Evolutionary conservation across 352 stramenopile genomes (phyloP).

Genomic region (Globisporangium rhizosaccharum): DNA sequence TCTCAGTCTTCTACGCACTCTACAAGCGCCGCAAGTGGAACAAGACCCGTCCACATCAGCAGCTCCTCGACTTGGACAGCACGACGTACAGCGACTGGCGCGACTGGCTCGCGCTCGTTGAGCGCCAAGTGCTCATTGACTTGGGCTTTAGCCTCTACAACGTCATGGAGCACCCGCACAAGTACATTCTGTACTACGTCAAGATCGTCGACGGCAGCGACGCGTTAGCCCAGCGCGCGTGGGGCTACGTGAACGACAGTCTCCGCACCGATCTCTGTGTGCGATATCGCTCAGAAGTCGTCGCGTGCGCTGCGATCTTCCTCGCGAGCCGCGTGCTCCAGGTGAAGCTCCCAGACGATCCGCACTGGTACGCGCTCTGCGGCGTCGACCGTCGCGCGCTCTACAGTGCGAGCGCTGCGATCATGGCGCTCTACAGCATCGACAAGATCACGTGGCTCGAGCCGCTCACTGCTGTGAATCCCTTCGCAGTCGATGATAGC

Average conservation of each 20-base stretch:
- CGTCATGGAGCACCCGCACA: slow-evolving; percentile 90
- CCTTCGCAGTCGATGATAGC: slow-evolving; percentile 54
- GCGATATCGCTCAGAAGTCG: slow-evolving; percentile 70
- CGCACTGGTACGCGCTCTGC: slow-evolving; percentile 65
- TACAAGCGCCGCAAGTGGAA: slow-evolving; percentile 62
- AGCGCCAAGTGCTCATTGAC: slow-evolving; percentile 89
- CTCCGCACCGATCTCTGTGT: slow-evolving; percentile 83
- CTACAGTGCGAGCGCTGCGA: slow-evolving; percentile 39
- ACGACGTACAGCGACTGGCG: slow-evolving; percentile 64
- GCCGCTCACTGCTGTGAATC: slow-evolving; percentile 60
- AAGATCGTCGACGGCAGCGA: slow-evolving; percentile 78
- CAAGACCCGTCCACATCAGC: slow-evolving; percentile 34
- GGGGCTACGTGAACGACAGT: slow-evolving; percentile 90
- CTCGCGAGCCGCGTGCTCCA: slow-evolving; percentile 63
- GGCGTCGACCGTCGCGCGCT: slow-evolving; percentile 52
- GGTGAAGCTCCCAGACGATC: slow-evolving; percentile 47
- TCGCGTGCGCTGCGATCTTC: slow-evolving; percentile 89
- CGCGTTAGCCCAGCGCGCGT: slow-evolving; percentile 75
- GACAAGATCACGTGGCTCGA: slow-evolving; percentile 65
- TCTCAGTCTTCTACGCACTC: slow-evolving; percentile 88
- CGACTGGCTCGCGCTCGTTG: slow-evolving; percentile 84
- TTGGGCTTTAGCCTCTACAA: slow-evolving; percentile 92
- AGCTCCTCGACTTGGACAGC: slow-evolving; percentile 67
- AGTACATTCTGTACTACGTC: slow-evolving; percentile 92
- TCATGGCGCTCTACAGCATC: slow-evolving; percentile 57